Evolutionary conservation across 2,329 filamentous ascomycete genomes (phyloP).

Genomic region (Aspergillus quadrilineatus): DNA sequence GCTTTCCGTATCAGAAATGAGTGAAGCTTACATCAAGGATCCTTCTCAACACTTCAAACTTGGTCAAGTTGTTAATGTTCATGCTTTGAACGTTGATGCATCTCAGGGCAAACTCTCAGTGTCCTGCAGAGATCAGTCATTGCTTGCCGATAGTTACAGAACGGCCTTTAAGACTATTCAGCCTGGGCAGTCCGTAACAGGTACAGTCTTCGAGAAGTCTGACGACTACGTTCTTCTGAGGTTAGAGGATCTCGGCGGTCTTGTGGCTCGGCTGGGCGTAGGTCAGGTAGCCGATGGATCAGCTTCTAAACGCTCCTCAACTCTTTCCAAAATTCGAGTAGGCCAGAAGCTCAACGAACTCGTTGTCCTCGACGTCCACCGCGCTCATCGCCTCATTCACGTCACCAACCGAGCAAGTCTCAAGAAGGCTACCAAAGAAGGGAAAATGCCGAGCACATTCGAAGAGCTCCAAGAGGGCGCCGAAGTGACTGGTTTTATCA

Average conservation of each 20-base stretch:
- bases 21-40: constrained; percentile 89
- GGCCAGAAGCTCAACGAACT: constrained; percentile 80
- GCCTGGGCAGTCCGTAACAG: constrained; percentile 72
- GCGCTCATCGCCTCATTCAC: constrained; percentile 70
- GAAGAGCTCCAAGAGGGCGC: constrained; percentile 70
- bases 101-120: constrained; percentile 73
- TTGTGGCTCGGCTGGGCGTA: constrained; percentile 75
- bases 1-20: constrained; percentile 94
- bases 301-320: constrained; percentile 70
- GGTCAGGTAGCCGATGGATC: constrained; percentile 86
- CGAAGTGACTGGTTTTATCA: constrained; percentile 74
- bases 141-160: constrained; percentile 74
- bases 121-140: constrained; percentile 86
- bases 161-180: constrained; percentile 69
- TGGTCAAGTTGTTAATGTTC: constrained; percentile 89
- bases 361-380: constrained; percentile 82
- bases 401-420: constrained; percentile 83
- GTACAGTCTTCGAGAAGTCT: constrained; percentile 77
- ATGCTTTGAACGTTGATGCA: constrained; percentile 76
- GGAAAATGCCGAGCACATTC: constrained; percentile 69
- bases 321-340: constrained; percentile 76
- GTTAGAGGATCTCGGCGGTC: constrained; percentile 62
- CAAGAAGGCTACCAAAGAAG: constrained; percentile 69
- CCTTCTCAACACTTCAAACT: constrained; percentile 83
- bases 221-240: constrained; percentile 75